phyloP scores from a whole-genome alignment of 768 basidiomycete species.

The Solioccasus polychromus region DNA sequence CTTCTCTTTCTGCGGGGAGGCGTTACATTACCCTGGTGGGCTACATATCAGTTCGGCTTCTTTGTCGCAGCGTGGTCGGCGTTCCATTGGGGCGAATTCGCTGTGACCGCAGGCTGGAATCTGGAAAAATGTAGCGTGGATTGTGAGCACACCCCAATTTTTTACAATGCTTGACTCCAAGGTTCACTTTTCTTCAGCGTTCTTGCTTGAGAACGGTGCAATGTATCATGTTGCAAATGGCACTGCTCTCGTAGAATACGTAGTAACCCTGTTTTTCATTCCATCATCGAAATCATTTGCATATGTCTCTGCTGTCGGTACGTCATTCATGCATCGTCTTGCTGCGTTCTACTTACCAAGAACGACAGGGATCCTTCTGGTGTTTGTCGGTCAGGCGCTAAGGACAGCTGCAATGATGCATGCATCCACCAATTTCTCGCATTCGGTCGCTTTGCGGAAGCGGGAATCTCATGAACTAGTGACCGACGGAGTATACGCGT shows the following conservation, averaged over 20 bases:
- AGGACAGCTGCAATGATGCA: conserved; percentile 96
- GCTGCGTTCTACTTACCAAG: neutral
- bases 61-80: conserved; percentile 80
- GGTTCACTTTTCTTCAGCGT: conserved; percentile 52
- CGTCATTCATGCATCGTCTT: conserved; percentile 16
- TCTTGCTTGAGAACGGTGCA: conserved; percentile 85
- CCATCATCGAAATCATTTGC: conserved; percentile 60
- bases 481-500: conserved; percentile 88
- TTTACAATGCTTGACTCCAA: conserved; percentile 1
- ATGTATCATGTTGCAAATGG: conserved; percentile 85
- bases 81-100: conserved; percentile 95
- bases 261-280: conserved; percentile 63
- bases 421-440: conserved; percentile 91
- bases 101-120: conserved; percentile 96
- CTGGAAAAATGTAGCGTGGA: conserved; percentile 87
- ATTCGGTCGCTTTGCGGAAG: conserved; percentile 77
- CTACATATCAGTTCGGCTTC: conserved; percentile 75
- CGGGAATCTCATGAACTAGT: conserved; percentile 74
- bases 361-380: conserved; percentile 57
- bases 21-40: conserved; percentile 50
- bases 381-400: conserved; percentile 69
- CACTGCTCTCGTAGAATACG: conserved; percentile 75
- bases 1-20: conserved; percentile 49
- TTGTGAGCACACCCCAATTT: conserved; percentile 54
- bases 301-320: conserved; percentile 62